These are phyloP conservation scores for Xenoacremonium recifei DNA, from an alignment of 2,329 filamentous ascomycete species.

Conservation along the genomic window DNA sequence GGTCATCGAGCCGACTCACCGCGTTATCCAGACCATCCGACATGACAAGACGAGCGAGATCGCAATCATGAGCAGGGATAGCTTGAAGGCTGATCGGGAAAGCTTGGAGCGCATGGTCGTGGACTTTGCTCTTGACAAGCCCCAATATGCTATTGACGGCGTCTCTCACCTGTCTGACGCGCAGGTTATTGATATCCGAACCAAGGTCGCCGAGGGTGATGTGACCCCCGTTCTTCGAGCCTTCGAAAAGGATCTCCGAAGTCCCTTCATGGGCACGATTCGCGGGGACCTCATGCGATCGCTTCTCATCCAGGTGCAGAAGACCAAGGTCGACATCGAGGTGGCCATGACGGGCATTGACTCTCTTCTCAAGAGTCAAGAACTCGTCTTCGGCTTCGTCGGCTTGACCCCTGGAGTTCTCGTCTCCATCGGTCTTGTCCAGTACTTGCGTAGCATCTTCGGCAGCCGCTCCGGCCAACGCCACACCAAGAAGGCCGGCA, in stretches of 20 bases:
- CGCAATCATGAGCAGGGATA: slow-evolving; percentile 93
- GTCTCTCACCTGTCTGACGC: slow-evolving; percentile 56
- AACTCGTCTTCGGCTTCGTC: slow-evolving; percentile 96
- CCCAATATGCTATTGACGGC: slow-evolving; percentile 53
- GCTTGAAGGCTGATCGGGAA: slow-evolving; percentile 82
- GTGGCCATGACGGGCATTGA: slow-evolving; percentile 96
- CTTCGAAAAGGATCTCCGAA: slow-evolving; percentile 85
- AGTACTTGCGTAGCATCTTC: slow-evolving; percentile 69
- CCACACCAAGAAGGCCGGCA: slow-evolving; percentile 63
- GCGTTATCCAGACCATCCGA: slow-evolving; percentile 86
- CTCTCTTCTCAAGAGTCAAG: slow-evolving; percentile 89
- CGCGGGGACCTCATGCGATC: slow-evolving; percentile 85
- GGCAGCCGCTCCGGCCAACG: slow-evolving; percentile 68
- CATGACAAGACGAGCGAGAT: slow-evolving; percentile 93
- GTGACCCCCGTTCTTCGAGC: slow-evolving; percentile 87
- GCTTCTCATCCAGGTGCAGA: slow-evolving; percentile 93
- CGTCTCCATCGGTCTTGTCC: slow-evolving; percentile 71
- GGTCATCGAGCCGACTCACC: slow-evolving; percentile 82
- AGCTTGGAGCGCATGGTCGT: slow-evolving; percentile 98
- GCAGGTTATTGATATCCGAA: slow-evolving; percentile 71
- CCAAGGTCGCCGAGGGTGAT: slow-evolving; percentile 86
- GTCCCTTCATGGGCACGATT: slow-evolving; percentile 78
- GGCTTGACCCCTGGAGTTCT: slow-evolving; percentile 91
- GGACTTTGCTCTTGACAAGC: slow-evolving; percentile 86
- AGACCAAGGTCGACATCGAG: slow-evolving; percentile 98